Conservation (phyloP, 2,329 filamentous ascomycete genomes). For the Aspergillus fructus region DNA sequence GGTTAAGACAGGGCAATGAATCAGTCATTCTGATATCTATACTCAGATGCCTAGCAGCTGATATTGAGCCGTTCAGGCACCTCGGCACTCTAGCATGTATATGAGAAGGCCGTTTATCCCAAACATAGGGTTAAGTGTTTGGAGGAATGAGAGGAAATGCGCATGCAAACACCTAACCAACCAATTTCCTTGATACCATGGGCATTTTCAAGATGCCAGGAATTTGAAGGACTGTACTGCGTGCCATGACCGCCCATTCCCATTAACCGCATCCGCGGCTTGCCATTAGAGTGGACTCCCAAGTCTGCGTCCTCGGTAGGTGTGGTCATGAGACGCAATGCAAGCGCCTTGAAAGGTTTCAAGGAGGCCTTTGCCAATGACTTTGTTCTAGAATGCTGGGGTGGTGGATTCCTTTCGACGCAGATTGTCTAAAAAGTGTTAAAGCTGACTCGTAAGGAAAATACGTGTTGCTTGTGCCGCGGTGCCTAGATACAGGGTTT, state of each 20-base stretch:
- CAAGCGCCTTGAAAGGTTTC: background rate
- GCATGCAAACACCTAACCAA: slow-evolving; percentile 1
- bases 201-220: background rate
- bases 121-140: background rate
- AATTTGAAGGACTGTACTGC: background rate
- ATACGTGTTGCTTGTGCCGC: background rate
- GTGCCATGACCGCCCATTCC: background rate
- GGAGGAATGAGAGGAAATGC: background rate
- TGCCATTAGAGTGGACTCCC: background rate
- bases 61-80: background rate
- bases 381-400: background rate
- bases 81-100: background rate
- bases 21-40: background rate
- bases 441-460: background rate
- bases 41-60: background rate
- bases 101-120: background rate
- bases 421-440: background rate
- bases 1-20: background rate
- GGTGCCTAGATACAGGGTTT: background rate
- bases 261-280: background rate
- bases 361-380: background rate
- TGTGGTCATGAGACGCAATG: background rate
- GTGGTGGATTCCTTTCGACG: background rate
- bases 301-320: background rate
- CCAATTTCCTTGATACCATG: background rate